These are phyloP conservation scores for Yamadazyma songkhlaensis DNA, from an alignment of 1,139 yeast species.

Conservation along the genomic window DNA sequence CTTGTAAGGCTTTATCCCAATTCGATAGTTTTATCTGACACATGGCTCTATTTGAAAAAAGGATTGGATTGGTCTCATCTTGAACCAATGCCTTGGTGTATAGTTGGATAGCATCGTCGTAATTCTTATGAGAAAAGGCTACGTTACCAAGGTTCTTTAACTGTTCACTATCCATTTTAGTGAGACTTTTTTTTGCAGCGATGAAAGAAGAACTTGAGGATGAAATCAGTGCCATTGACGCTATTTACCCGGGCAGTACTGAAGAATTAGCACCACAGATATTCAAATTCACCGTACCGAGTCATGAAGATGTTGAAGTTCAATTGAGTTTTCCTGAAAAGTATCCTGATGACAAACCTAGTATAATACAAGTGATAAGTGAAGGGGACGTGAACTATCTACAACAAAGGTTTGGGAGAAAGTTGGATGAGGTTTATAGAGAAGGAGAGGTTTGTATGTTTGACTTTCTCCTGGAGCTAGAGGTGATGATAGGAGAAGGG, in stretches of 20 bases:
- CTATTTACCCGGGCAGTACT: conserved; percentile 73
- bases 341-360: conserved; percentile 70
- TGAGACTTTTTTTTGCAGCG: conserved; percentile 7
- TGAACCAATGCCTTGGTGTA: conserved; percentile 66
- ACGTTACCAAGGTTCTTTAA: conserved; percentile 61
- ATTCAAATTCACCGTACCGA: conserved; percentile 61
- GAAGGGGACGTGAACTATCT: conserved; percentile 44
- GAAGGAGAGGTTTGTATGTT: conserved; percentile 74
- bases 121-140: conserved; percentile 57
- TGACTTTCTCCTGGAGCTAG: conserved; percentile 69
- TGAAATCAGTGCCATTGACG: conserved; percentile 80
- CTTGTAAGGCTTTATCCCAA: conserved; percentile 56
- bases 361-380: conserved; percentile 48
- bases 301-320: conserved; percentile 52
- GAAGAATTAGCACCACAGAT: conserved; percentile 30
- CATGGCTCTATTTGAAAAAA: conserved; percentile 80
- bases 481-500: conserved; percentile 39
- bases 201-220: conserved; percentile 58
- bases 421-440: conserved; percentile 42
- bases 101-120: conserved; percentile 52
- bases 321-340: conserved; percentile 65
- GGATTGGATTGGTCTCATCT: conserved; percentile 57
- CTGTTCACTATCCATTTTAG: conserved; percentile 4
- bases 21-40: conserved; percentile 57
- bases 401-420: conserved; percentile 40